A percentile compares a stretch with the other conserved stretches of the same genome.
Conservation (phyloP, 345 rosid genomes). For the Limnanthes douglasii region DNA sequence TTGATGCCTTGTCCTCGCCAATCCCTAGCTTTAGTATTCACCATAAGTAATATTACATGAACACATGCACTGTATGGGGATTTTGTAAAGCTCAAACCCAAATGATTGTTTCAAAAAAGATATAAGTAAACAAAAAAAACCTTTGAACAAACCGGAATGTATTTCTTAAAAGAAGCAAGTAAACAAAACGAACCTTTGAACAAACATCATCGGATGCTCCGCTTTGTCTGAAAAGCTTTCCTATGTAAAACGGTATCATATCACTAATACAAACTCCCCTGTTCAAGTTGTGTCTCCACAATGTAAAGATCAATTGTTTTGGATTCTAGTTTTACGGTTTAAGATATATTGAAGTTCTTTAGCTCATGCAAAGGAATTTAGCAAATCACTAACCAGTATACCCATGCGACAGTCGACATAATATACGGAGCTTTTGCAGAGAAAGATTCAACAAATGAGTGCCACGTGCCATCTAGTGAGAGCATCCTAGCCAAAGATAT, state of each 20-base stretch:
- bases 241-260: conserved; percentile 88
- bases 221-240: conserved; percentile 53
- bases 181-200: conserved; percentile 44
- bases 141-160: background rate
- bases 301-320: conserved; percentile 6
- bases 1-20: conserved; percentile 48
- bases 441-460: conserved; percentile 48
- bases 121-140: background rate
- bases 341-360: too few species aligned
- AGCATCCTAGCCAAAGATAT: conserved; percentile 62
- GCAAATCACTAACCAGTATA: conserved; percentile 81
- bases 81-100: too few species aligned
- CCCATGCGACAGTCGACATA: conserved; percentile 67
- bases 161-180: background rate
- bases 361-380: too few species aligned
- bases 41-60: conserved; percentile 6
- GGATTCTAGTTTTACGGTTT: too few species aligned
- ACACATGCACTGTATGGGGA: too few species aligned
- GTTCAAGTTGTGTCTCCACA: conserved; percentile 11
- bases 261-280: conserved; percentile 94
- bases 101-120: background rate
- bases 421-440: conserved; percentile 43
- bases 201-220: conserved; percentile 67
- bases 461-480: conserved; percentile 75
- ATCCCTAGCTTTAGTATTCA: conserved; percentile 46